Conservation (phyloP, 345 rosid species). For the Cochlearia excelsa region DNA sequence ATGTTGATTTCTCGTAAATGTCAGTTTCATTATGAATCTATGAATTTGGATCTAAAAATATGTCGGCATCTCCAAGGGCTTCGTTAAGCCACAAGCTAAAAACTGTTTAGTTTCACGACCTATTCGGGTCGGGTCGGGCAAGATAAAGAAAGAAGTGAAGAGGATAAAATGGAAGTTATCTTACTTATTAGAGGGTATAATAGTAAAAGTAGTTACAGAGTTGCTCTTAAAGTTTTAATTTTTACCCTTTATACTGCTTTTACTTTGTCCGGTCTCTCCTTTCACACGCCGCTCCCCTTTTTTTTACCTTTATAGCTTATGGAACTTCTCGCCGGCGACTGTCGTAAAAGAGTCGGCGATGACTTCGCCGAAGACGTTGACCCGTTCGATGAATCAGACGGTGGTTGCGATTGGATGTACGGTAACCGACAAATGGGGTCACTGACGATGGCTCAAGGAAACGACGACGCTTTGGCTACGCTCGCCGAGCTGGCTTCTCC, state of each 20-base stretch:
- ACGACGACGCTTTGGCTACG: constrained; percentile 32
- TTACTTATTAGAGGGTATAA: constrained; percentile 13
- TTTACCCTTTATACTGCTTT: constrained; percentile 34
- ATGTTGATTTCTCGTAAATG: too few species aligned
- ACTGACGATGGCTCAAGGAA: constrained; percentile 1
- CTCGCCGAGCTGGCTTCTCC: constrained; percentile 42
- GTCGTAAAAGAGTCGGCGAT: constrained; percentile 31
- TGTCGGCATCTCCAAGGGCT: too few species aligned
- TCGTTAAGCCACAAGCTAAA: too few species aligned
- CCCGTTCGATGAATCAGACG: constrained; percentile 38
- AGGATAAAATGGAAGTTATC: constrained; percentile 23
- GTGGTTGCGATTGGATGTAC: constrained; percentile 33
- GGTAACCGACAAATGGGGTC: constrained; percentile 28
- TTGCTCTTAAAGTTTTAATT: constrained; percentile 1
- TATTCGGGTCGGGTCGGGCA: constrained; percentile 15
- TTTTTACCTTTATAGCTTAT: constrained; percentile 28
- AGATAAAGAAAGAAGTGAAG: constrained; percentile 4
- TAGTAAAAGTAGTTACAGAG: constrained; percentile 13
- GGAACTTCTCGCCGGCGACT: constrained; percentile 60
- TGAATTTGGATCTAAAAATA: too few species aligned
- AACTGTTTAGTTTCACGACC: not conserved
- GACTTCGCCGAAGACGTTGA: constrained; percentile 41
- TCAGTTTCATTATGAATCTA: too few species aligned
- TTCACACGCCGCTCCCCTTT: constrained; percentile 28
- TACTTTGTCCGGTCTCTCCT: constrained; percentile 19